Percentiles rank a stretch among this genome's conserved stretches.
phyloP scores from a whole-genome alignment of 345 rosid species.

The Eucalyptus globulus region DNA sequence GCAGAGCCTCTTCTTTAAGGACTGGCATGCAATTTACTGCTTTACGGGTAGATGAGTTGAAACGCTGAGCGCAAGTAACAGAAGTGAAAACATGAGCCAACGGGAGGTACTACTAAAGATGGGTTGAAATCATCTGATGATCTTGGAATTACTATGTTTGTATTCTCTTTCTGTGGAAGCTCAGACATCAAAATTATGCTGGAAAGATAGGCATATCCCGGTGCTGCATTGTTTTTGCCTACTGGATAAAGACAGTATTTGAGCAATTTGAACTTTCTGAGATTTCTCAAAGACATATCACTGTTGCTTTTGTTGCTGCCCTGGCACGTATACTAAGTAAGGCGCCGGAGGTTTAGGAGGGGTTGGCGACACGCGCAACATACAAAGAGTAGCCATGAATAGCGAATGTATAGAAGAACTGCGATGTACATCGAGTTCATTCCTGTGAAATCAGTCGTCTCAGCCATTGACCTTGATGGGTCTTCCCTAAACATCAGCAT shows the following conservation, averaged over 20 bases:
- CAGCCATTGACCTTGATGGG: not conserved
- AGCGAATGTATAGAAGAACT: not conserved
- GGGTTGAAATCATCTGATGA: not conserved
- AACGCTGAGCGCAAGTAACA: not conserved
- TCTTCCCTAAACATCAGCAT: not conserved
- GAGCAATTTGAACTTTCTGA: not conserved
- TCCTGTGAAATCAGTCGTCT: not conserved
- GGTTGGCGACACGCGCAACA: not conserved
- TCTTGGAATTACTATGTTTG: not conserved
- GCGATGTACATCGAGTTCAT: not conserved
- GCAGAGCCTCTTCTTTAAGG: not conserved
- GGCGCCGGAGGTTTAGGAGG: not conserved
- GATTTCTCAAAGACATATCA: not conserved
- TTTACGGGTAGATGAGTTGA: not conserved
- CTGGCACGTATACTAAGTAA: not conserved
- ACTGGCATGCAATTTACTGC: not conserved
- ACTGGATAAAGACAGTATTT: not conserved
- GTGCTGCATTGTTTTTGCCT: not conserved
- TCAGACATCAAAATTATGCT: not conserved
- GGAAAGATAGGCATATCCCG: not conserved
- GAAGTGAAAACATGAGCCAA: not conserved
- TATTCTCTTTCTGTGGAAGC: not conserved
- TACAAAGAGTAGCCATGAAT: not conserved
- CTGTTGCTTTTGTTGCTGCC: not conserved
- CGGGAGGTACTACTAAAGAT: not conserved